These are phyloP conservation scores for Monosporascus ibericus DNA, from an alignment of 2,329 filamentous ascomycete genomes.

Conservation along the genomic window DNA sequence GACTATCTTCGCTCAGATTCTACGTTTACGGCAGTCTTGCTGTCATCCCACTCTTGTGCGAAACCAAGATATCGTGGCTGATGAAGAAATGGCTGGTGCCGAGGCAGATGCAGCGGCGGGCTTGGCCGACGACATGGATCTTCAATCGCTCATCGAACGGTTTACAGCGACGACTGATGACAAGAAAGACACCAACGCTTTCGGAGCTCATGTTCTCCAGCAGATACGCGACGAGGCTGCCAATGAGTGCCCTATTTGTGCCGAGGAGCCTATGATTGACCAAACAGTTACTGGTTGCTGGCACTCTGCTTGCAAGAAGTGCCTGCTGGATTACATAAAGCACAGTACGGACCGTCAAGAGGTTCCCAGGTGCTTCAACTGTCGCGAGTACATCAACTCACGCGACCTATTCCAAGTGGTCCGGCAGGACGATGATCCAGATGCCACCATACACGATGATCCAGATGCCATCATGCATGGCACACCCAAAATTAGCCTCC, in stretches of 20 bases:
- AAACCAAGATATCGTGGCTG: conserved; percentile 75
- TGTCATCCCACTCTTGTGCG: conserved; percentile 88
- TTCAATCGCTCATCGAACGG: conserved; percentile 75
- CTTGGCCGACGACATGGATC: conserved; percentile 91
- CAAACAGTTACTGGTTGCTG: conserved; percentile 94
- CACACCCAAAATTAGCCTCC: conserved; percentile 51
- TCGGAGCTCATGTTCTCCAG: conserved; percentile 78
- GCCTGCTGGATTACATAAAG: conserved; percentile 81
- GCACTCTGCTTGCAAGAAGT: conserved; percentile 95
- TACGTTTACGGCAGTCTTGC: conserved; percentile 87
- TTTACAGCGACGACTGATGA: conserved; percentile 68
- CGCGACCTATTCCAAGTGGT: conserved; percentile 91
- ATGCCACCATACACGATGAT: conserved; percentile 44
- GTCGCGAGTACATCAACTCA: conserved; percentile 72
- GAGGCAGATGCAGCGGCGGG: conserved; percentile 74
- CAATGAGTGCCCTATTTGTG: conserved; percentile 89
- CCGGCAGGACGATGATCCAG: conserved; percentile 60
- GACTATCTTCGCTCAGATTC: conserved; percentile 93
- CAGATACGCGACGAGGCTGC: conserved; percentile 88
- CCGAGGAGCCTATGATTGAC: conserved; percentile 92
- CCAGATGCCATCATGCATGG: conserved; percentile 34
- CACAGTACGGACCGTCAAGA: conserved; percentile 75
- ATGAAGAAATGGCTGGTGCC: conserved; percentile 77
- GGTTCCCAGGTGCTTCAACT: conserved; percentile 81
- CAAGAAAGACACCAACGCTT: conserved; percentile 59